These are phyloP conservation scores for Pseudogymnoascus sp. DNA, from an alignment of 2,329 filamentous ascomycete genomes.

Conservation along the genomic window DNA sequence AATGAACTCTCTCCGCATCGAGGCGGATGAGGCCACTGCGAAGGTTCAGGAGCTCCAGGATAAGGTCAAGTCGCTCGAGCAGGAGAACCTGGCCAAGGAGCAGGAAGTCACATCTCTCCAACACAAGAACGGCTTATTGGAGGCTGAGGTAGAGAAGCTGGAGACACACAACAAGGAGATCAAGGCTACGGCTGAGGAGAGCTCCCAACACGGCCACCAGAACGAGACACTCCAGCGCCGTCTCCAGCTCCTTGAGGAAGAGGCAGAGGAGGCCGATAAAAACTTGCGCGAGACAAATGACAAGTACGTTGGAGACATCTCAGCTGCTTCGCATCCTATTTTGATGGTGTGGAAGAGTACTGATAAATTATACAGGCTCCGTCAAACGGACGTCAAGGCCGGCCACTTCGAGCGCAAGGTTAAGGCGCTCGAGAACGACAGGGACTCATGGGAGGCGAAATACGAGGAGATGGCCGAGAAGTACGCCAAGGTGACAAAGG, in stretches of 20 bases:
- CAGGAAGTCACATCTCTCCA: slow-evolving; percentile 94
- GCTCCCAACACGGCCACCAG: slow-evolving; percentile 73
- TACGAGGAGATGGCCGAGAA: slow-evolving; percentile 97
- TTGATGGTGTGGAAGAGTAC: slow-evolving; percentile 11
- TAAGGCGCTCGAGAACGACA: slow-evolving; percentile 84
- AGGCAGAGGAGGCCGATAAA: slow-evolving; percentile 94
- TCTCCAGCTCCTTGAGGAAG: slow-evolving; percentile 93
- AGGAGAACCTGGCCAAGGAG: slow-evolving; percentile 93
- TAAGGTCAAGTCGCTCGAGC: slow-evolving; percentile 84
- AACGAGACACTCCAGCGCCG: slow-evolving; percentile 88
- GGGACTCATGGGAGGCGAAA: slow-evolving; percentile 93
- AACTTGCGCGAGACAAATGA: slow-evolving; percentile 95
- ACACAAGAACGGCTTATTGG: slow-evolving; percentile 90
- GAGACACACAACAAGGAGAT: slow-evolving; percentile 75
- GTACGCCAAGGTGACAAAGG: slow-evolving; percentile 74
- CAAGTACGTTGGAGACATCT: slow-evolving; percentile 60
- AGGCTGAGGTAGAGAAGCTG: slow-evolving; percentile 86
- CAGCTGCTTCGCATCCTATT: slow-evolving; percentile 1
- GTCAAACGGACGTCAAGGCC: slow-evolving; percentile 98
- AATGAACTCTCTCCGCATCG: slow-evolving; percentile 89
- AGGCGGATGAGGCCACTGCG: slow-evolving; percentile 76
- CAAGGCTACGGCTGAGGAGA: slow-evolving; percentile 80
- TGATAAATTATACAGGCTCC: slow-evolving; percentile 56
- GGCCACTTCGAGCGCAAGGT: slow-evolving; percentile 99
- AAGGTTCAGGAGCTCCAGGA: slow-evolving; percentile 81